Base-by-base conservation (phyloP, 805 yeast genomes). In the Wickerhamiella alocasiicola region DNA sequence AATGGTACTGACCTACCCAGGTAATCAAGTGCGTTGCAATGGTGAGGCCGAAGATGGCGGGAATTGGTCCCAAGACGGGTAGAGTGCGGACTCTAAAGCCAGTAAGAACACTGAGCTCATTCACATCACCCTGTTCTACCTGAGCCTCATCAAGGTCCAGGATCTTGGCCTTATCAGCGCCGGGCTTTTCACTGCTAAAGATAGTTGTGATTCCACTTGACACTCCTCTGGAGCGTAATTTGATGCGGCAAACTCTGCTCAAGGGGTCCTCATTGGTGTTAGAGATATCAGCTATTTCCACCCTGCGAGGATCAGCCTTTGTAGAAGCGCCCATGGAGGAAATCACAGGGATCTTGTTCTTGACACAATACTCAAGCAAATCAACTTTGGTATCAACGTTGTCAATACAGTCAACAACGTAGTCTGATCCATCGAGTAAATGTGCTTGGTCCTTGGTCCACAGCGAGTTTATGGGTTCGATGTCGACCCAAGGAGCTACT, bases 321-420 rank as follows among this genome's bases (percentile, higher is more conserved):
- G 95, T 80, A 4, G 95, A 94, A 1, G 99, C 97, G 20, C 99
- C 99, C 76, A 93, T 93, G 1, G 95, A 81, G 4, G 94, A 77
- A 29, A 91, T 71, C 24, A 85, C 80, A n/a, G 72, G 73, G 25
- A 88, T 56, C 1, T 67, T 59, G 32, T 74, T 62, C 13, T 68
- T 66, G 55, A 76, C 64, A 49, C 94, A 78, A 60, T 69, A 87
- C 24, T 77, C 76, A 49, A 91, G 64, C 39, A 91, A 64, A 53
- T 91, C 98, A 20, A 87, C 93, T 55, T 91, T 91, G n/a, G 97
- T 87, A 52, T 88, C 95, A 45, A 91, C 79, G 57, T 91, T 91
- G 61, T 91, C 99, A 50, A 91, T 91, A 63, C 97, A 91, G 56
- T 91, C 99, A 21, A 91, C 81, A 19, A 91, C 75, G 55, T 75